These are phyloP conservation scores for Borealophlyctis nickersoniae DNA, from an alignment of 192 early-diverging fungal genomes.

Conservation along the genomic window DNA sequence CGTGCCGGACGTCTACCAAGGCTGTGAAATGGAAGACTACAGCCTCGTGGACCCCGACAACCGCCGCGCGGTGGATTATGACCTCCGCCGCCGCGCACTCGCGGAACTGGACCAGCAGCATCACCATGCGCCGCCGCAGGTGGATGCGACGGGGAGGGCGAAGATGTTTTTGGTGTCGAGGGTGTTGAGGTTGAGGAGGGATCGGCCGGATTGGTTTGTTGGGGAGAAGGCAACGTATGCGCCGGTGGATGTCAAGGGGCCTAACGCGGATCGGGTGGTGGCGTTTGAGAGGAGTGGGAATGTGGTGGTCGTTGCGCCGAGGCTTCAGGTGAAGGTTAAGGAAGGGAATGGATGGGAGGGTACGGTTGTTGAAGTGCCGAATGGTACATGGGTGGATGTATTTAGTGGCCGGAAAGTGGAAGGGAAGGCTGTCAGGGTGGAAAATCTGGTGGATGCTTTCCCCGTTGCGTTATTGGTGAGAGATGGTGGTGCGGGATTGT, in stretches of 20 bases:
- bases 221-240: slow-evolving; percentile 19
- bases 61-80: slow-evolving; percentile 24
- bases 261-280: slow-evolving; percentile 8
- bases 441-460: slow-evolving; percentile 5
- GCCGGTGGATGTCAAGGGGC: slow-evolving; percentile 1
- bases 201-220: slow-evolving; percentile 17
- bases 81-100: neutral
- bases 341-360: slow-evolving; percentile 7
- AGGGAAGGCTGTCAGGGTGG: slow-evolving; percentile 9
- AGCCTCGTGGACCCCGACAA: slow-evolving; percentile 28
- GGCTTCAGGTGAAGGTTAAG: slow-evolving; percentile 14
- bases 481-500: too few species aligned
- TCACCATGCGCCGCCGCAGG: neutral
- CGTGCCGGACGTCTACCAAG: slow-evolving; percentile 31
- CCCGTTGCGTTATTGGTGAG: slow-evolving; percentile 21
- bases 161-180: slow-evolving; percentile 21
- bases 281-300: slow-evolving; percentile 14
- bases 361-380: slow-evolving; percentile 10
- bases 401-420: neutral
- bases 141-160: slow-evolving; percentile 9
- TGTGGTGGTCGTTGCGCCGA: slow-evolving; percentile 16
- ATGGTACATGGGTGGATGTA: slow-evolving; percentile 17
- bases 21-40: slow-evolving; percentile 26
- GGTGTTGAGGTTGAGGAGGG: slow-evolving; percentile 15
- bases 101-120: slow-evolving; percentile 10